Conservation (phyloP, 352 stramenopile species). For the Globisporangium takayamanum region DNA sequence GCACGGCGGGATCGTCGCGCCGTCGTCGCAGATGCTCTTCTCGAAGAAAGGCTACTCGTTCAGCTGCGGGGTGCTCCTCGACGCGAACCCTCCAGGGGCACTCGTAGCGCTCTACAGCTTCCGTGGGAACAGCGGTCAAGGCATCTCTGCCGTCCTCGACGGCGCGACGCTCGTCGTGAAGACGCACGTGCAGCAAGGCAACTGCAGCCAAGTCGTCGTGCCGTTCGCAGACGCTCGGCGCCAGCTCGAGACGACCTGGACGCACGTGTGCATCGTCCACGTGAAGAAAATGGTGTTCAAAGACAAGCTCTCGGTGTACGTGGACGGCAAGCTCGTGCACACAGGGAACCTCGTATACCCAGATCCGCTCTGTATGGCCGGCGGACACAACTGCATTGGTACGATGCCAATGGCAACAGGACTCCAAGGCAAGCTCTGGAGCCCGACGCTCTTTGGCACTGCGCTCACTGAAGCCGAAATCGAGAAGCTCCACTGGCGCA, state of each 20-base stretch:
- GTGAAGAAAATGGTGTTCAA: slow-evolving; percentile 88
- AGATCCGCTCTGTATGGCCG: slow-evolving; percentile 57
- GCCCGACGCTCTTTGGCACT: slow-evolving; percentile 67
- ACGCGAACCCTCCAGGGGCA: slow-evolving; percentile 13
- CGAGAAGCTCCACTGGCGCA: slow-evolving; percentile 63
- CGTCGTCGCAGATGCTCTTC: slow-evolving; percentile 46
- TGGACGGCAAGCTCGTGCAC: slow-evolving; percentile 53
- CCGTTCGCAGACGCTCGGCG: slow-evolving; percentile 41
- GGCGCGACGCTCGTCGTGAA: slow-evolving; percentile 48
- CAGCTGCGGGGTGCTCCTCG: slow-evolving; percentile 52
- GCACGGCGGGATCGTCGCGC: slow-evolving; percentile 59
- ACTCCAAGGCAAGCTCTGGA: slow-evolving; percentile 69
- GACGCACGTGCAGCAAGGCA: slow-evolving; percentile 34
- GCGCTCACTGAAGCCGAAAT: slow-evolving; percentile 58
- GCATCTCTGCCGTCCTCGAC: slow-evolving; percentile 55
- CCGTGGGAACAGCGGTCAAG: slow-evolving; percentile 64
- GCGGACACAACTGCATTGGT: slow-evolving; percentile 68
- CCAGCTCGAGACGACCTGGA: slow-evolving; percentile 53
- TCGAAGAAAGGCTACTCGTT: slow-evolving; percentile 76
- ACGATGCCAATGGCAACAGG: slow-evolving; percentile 37
- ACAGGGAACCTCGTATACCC: slow-evolving; percentile 68
- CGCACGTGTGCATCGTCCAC: slow-evolving; percentile 75
- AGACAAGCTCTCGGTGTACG: slow-evolving; percentile 71
- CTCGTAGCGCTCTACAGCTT: slow-evolving; percentile 68
- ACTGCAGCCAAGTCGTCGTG: slow-evolving; percentile 44